Evolutionary conservation across 768 basidiomycete species (phyloP), one percentile per base, ranked within the genome.

Genomic region (Macrolepiota dolichaula): DNA sequence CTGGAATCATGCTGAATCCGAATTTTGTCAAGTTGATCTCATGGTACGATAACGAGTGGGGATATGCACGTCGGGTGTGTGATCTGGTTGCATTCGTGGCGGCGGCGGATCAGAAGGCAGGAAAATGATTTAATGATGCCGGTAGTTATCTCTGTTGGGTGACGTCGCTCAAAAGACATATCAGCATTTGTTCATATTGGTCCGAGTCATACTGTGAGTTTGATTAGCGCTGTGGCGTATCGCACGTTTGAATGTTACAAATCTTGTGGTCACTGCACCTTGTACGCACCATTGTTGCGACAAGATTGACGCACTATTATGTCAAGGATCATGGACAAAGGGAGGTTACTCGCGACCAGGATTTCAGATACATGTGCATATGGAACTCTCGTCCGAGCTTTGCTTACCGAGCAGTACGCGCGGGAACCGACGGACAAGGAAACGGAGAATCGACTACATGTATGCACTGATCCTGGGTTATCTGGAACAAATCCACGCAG

Each of bases 11-110:
- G 71, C 85, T 97, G 72, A 95, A 91, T 85, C 68, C 77, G 62
- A 87, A 88, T 75, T 96, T 97, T 67, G 89, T 95, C 81, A 97
- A 98, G 85, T 82, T 96, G 66, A 86, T 97, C 71, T 72, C 90
- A n/a, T 96, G 95, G 94, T 95, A 91, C 80, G 90, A 92, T 78
- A 93, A 93, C 72, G 90, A 93, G 76, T 92, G 87, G 87, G 87
- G 93, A 7, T 97, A 96, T 84, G 94, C 92, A 46, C 84, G 78
- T 71, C 88, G 94, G 68, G 92, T 96, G 44, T 88, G 87, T 74
- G 96, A 96, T 72, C 81, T 96, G 52, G 76, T 97, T 70, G 80
- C 85, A 62, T 89, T 74, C 75, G 86, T 87, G 62, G 91, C 93
- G 71, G 91, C 92, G 62, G 74, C 74, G 13, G 71, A 72, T 38